Evolutionary conservation across 352 stramenopile genomes (phyloP), one percentile per base, ranked within the genome.

Genomic region (Lagenidium giganteum): DNA sequence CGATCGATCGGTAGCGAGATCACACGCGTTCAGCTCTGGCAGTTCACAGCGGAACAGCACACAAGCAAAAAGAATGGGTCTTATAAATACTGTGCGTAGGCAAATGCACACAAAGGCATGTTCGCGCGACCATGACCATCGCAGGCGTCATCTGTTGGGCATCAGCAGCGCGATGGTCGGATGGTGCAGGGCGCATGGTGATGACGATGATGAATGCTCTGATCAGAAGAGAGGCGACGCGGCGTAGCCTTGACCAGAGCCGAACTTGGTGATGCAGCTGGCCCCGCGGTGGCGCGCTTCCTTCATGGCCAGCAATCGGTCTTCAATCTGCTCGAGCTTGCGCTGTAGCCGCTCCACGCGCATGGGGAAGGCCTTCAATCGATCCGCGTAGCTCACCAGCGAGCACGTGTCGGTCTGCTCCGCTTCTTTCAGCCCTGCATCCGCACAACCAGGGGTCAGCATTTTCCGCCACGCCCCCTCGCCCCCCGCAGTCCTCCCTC

Each of bases 261-360:
- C n/a, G n/a, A n/a, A n/a, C 47, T 73, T 71, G 46, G 44, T 26
- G 23, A 58, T 49, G 32, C 44, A 55, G 33, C 44, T 59, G 22
- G 52, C 58, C 7, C 42, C 54, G 12, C 47, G 65, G 60, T 63
- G 61, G 12, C 48, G 51, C 32, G 73, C 48, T 21, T 78, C 50
- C 44, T 87, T 87, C 44, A 93, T 72, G 14, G 67, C 52, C 36
- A 85, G 37, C 22, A 89, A 58, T 1, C 77, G 71, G 27, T 72
- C 58, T 40, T 87, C 61, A 34, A 93, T 93, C 23, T 64, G 59
- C 57, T 70, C 56, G 18, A 93, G 46, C 42, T 89, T 90, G 28
- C 67, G 57, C 44, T 93, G 75, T 8, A 93, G 60, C n/a, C 47
- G 51, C 52, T 86, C 64, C 6, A 93, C 75, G 24, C 80, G 68